Evolutionary conservation across 2,329 filamentous ascomycete genomes (phyloP).

Genomic region (Apiospora phragmitis): DNA sequence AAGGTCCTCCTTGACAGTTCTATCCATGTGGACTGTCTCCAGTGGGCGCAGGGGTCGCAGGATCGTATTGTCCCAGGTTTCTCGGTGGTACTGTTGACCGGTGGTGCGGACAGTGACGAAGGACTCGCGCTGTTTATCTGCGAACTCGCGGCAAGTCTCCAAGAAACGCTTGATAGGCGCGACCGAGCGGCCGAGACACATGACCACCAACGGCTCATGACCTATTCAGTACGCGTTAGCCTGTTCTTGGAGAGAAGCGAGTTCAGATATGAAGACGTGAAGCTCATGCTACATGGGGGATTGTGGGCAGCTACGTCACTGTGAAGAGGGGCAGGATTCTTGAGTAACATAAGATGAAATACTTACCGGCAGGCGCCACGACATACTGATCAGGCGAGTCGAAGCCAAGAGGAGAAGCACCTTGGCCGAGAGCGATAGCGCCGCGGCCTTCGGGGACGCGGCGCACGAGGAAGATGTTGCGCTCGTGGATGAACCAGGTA

Average conservation of each 20-base stretch:
- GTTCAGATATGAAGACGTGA: not conserved
- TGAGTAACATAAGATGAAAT: not conserved
- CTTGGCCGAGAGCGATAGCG: not conserved
- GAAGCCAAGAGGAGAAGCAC: constrained; percentile 14
- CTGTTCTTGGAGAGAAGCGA: not conserved
- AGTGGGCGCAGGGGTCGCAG: constrained; percentile 34
- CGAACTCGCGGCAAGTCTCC: constrained; percentile 29
- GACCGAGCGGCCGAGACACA: constrained; percentile 38
- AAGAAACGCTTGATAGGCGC: constrained; percentile 33
- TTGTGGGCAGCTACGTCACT: too few relatives aligned
- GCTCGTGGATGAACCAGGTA: constrained; percentile 36
- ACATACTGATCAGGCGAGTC: constrained; percentile 34
- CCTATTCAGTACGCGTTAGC: not conserved
- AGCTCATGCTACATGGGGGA: not conserved
- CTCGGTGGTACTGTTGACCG: constrained; percentile 25
- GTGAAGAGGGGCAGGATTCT: not conserved
- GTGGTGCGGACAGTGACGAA: constrained; percentile 38
- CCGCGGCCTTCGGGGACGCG: constrained; percentile 28
- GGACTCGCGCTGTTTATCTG: constrained; percentile 36
- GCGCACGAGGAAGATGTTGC: constrained; percentile 37
- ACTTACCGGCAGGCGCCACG: constrained; percentile 32
- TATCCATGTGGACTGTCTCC: constrained; percentile 38
- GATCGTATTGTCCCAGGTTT: constrained; percentile 37
- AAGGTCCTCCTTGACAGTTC: constrained; percentile 58
- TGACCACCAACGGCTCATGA: constrained; percentile 37